phyloP scores from a whole-genome alignment of 2,329 filamentous ascomycete species.

The Penicillium rolfsii region DNA sequence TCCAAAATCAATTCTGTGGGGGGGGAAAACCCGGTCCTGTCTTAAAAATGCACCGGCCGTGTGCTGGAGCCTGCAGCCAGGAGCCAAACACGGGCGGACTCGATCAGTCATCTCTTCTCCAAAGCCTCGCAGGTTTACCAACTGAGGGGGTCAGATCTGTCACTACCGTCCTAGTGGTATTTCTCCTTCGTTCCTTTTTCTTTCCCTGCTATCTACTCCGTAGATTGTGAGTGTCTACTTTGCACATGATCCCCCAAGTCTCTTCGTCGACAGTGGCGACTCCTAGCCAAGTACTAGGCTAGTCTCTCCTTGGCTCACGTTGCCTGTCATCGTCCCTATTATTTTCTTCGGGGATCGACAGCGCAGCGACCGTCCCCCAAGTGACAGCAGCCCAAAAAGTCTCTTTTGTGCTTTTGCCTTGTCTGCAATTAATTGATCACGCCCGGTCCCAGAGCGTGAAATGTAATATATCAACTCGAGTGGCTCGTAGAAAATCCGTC shows the following conservation, averaged over 20 bases:
- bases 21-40: slow-evolving; percentile 21
- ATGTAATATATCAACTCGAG: not conserved
- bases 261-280: not conserved
- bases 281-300: not conserved
- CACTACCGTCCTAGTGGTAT: not conserved
- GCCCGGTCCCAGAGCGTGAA: not conserved
- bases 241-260: not conserved
- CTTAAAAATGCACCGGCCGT: slow-evolving; percentile 30
- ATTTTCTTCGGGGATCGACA: slow-evolving; percentile 31
- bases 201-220: not conserved
- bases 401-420: slow-evolving; percentile 7
- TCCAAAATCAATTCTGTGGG: slow-evolving; percentile 18
- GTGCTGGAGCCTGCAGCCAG: slow-evolving; percentile 25
- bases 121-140: no score
- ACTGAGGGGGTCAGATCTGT: not conserved
- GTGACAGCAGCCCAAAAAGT: slow-evolving; percentile 29
- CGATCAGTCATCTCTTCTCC: slow-evolving; percentile 24
- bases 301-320: slow-evolving; percentile 14
- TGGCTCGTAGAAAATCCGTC: not conserved
- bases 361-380: slow-evolving; percentile 31
- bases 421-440: not conserved
- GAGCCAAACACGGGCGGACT: slow-evolving; percentile 21
- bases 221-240: not conserved
- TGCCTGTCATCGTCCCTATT: slow-evolving; percentile 15
- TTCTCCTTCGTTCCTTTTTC: not conserved